phyloP scores from a whole-genome alignment of 2,329 filamentous ascomycete genomes.

The Fonsecaea erecta region DNA sequence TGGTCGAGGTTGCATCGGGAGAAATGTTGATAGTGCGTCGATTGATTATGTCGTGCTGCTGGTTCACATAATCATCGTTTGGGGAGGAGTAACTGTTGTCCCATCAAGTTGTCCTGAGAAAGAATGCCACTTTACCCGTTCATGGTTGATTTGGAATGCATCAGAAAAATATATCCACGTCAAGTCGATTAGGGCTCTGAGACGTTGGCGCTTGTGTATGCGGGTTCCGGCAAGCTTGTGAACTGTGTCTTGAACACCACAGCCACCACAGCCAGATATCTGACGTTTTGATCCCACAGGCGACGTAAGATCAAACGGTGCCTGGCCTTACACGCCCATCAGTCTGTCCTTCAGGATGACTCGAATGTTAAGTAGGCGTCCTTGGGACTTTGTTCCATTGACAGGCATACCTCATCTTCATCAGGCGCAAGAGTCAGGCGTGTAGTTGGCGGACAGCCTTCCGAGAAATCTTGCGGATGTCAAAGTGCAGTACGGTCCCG shows the following conservation, averaged over 20 bases:
- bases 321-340: not conserved
- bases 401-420: not conserved
- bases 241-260: not conserved
- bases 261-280: not conserved
- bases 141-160: too few species aligned
- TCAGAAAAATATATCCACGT: too few species aligned
- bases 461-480: not conserved
- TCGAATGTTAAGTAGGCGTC: not conserved
- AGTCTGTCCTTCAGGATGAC: not conserved
- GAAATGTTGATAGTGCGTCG: too few species aligned
- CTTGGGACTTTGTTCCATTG: not conserved
- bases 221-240: too few species aligned
- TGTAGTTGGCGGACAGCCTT: not conserved
- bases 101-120: too few species aligned
- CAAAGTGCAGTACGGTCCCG: not conserved
- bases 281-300: not conserved
- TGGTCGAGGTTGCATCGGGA: too few species aligned
- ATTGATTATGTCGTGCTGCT: too few species aligned
- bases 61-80: too few species aligned
- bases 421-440: not conserved
- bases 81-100: too few species aligned
- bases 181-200: too few species aligned
- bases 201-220: too few species aligned
- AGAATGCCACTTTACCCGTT: too few species aligned
- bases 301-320: not conserved